phyloP scores from a whole-genome alignment of 2,329 filamentous ascomycete species.

The Neofusicoccum umdonicola region DNA sequence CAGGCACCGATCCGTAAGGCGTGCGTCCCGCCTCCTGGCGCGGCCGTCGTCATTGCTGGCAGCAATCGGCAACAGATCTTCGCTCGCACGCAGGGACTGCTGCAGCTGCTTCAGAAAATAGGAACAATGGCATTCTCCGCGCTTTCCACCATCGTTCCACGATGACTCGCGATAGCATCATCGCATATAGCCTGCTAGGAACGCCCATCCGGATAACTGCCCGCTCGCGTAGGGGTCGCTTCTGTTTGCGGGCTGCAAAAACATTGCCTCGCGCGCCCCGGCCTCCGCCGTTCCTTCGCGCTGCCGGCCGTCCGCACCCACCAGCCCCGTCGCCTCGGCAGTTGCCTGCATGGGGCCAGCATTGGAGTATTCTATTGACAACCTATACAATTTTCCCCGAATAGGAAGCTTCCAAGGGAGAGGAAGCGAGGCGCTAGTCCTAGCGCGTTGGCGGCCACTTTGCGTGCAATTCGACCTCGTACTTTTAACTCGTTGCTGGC shows the following conservation, averaged over 20 bases:
- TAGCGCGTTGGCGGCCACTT: not conserved
- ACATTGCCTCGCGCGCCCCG: too few species aligned
- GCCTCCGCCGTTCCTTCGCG: not conserved
- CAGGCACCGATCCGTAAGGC: not conserved
- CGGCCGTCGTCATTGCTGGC: not conserved
- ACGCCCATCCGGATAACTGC: not conserved
- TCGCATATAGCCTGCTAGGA: not conserved
- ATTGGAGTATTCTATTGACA: not conserved
- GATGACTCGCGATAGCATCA: not conserved
- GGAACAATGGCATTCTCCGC: conserved; percentile 5
- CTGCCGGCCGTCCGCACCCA: not conserved
- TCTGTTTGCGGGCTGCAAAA: not conserved
- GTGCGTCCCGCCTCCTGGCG: not conserved
- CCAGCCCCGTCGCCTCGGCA: not conserved
- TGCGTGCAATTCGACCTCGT: not conserved
- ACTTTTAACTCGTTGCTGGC: not conserved
- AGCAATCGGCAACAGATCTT: not conserved
- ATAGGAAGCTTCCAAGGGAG: not conserved
- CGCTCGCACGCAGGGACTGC: not conserved
- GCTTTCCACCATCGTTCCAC: not conserved
- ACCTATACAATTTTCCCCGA: conserved; percentile 1
- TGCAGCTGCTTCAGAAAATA: not conserved
- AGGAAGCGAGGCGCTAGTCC: not conserved
- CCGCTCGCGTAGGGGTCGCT: not conserved
- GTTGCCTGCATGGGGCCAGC: not conserved